A percentile compares a stretch with the other conserved stretches of the same genome.
These are phyloP conservation scores for Arctostaphylos glauca DNA, from an alignment of 148 eudicot genomes.

Conservation along the genomic window DNA sequence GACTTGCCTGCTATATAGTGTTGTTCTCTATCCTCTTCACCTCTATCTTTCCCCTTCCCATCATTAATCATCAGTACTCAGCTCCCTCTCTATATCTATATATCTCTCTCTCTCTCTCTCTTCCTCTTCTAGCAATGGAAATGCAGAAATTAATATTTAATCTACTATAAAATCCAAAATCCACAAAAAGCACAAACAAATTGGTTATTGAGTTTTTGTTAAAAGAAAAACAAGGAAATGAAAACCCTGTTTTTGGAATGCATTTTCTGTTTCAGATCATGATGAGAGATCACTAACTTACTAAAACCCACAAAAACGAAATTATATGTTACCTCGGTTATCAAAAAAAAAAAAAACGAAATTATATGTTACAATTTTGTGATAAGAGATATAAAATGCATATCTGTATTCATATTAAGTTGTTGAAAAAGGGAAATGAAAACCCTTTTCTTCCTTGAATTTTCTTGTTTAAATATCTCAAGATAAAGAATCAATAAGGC, in stretches of 20 bases:
- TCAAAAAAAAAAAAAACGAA: too few species aligned
- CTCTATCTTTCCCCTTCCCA: slow-evolving; percentile 71
- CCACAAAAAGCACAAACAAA: background rate
- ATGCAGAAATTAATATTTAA: background rate
- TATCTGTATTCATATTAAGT: slow-evolving; percentile 11
- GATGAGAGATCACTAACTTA: background rate
- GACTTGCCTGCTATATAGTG: slow-evolving; percentile 6
- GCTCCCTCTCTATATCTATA: too few species aligned
- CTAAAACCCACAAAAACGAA: too few species aligned
- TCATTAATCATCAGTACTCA: slow-evolving; percentile 19
- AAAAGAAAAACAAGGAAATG: background rate
- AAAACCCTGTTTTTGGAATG: background rate
- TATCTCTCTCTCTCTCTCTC: background rate
- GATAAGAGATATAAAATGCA: background rate
- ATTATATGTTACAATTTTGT: too few species aligned
- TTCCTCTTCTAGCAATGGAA: background rate
- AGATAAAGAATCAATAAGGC: too few species aligned
- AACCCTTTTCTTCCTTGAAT: background rate
- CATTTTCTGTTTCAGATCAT: background rate
- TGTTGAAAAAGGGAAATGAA: background rate
- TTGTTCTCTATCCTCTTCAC: background rate
- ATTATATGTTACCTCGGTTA: too few species aligned
- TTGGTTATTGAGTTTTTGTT: background rate
- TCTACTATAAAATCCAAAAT: background rate
- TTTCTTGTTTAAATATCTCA: too few species aligned